phyloP scores from a whole-genome alignment of 192 early-diverging fungal species.

The Coemansia sp. region DNA sequence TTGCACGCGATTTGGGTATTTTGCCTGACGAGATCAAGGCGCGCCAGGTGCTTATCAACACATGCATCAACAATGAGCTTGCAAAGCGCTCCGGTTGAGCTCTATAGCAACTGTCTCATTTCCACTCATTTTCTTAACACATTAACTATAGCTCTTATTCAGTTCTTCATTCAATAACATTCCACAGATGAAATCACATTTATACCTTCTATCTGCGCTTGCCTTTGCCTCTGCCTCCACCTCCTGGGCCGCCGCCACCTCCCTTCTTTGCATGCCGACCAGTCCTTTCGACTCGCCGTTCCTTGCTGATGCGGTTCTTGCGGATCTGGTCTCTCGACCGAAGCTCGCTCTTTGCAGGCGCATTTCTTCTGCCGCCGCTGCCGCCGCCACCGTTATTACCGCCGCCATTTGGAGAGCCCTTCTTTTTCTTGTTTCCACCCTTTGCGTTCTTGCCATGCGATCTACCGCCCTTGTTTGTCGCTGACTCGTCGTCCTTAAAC shows the following conservation, averaged over 20 bases:
- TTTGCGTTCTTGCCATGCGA: slow-evolving; percentile 38
- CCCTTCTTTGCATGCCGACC: slow-evolving; percentile 19
- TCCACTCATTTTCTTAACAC: background rate
- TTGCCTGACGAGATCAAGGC: slow-evolving; percentile 32
- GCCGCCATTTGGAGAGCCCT: background rate
- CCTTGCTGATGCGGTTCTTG: slow-evolving; percentile 69
- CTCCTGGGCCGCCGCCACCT: slow-evolving; percentile 18
- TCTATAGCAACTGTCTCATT: too few relatives aligned
- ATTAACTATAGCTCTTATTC: slow-evolving; percentile 6
- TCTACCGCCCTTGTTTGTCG: slow-evolving; percentile 17
- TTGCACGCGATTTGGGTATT: slow-evolving; percentile 34
- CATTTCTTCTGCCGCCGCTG: slow-evolving; percentile 28
- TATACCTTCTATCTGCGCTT: background rate
- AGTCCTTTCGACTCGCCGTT: slow-evolving; percentile 72
- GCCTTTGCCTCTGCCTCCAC: slow-evolving; percentile 25
- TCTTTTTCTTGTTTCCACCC: slow-evolving; percentile 4
- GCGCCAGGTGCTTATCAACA: slow-evolving; percentile 38
- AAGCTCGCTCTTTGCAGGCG: slow-evolving; percentile 68
- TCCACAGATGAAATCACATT: too few relatives aligned
- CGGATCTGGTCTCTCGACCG: slow-evolving; percentile 78
- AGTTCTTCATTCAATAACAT: background rate
- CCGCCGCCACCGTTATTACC: too few relatives aligned
- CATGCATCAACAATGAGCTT: slow-evolving; percentile 43
- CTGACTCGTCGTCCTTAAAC: slow-evolving; percentile 30
- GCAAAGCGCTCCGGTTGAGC: slow-evolving; percentile 37